Conservation (phyloP, 2,329 filamentous ascomycete genomes). For the Tolypocladium tundrense region DNA sequence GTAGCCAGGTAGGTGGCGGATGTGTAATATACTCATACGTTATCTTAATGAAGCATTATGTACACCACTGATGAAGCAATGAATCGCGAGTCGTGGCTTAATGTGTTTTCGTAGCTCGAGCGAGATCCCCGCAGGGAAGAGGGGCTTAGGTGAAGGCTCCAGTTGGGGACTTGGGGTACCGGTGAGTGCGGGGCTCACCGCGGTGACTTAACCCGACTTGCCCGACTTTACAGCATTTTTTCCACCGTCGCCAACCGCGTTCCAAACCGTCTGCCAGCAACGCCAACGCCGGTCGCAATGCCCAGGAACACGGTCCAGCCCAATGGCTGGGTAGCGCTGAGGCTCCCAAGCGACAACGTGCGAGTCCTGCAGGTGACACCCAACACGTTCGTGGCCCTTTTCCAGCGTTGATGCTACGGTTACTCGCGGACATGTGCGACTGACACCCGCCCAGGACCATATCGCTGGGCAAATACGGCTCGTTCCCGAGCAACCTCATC, state of each 20-base stretch:
- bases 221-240: conserved; percentile 4
- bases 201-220: conserved; percentile 9
- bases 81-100: background rate
- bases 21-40: background rate
- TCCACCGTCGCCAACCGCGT: background rate
- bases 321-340: conserved; percentile 49
- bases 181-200: conserved; percentile 19
- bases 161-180: background rate
- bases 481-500: conserved; percentile 80
- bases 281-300: conserved; percentile 10
- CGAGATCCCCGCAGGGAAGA: too few species aligned
- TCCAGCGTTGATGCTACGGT: background rate
- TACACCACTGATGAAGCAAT: background rate
- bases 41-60: background rate
- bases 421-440: conserved; percentile 3
- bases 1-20: background rate
- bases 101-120: too few species aligned
- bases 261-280: background rate
- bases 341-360: conserved; percentile 47
- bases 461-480: conserved; percentile 85
- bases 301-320: conserved; percentile 31
- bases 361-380: conserved; percentile 48
- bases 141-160: conserved; percentile 3
- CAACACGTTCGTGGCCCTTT: conserved; percentile 39
- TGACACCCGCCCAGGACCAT: conserved; percentile 53